Evolutionary conservation across 1,284 basidiomycete species (phyloP).

Genomic region (Ganoderma sinense): DNA sequence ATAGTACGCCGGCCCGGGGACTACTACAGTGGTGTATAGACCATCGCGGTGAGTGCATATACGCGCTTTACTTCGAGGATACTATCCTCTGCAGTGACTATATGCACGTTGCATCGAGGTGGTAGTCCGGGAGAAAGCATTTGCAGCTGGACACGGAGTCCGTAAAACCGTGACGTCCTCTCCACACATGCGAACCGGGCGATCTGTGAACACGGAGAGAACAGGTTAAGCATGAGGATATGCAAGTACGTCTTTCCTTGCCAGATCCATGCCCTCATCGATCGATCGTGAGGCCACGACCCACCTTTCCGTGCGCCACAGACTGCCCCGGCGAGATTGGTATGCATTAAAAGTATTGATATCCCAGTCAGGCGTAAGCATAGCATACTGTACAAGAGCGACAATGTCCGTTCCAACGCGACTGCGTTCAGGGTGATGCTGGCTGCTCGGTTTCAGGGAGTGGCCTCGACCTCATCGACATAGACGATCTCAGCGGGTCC

Average conservation of each 20-base stretch:
- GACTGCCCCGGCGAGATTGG: background rate
- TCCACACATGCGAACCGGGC: background rate
- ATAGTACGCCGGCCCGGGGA: too few relatives aligned
- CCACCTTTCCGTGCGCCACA: background rate
- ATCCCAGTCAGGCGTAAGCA: background rate
- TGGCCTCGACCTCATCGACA: slow-evolving; percentile 25
- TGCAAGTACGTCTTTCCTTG: background rate
- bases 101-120: background rate
- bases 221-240: background rate
- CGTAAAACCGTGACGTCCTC: background rate
- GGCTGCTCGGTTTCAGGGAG: background rate
- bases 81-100: background rate
- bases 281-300: background rate
- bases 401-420: background rate
- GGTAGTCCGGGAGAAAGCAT: background rate
- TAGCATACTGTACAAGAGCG: background rate
- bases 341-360: background rate
- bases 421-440: background rate
- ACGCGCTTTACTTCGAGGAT: background rate
- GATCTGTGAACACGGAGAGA: background rate
- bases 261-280: background rate
- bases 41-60: background rate
- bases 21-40: background rate
- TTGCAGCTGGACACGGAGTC: background rate
- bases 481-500: slow-evolving; percentile 28